Base-by-base conservation (phyloP, 805 yeast species). In the Candida nanaspora region DNA sequence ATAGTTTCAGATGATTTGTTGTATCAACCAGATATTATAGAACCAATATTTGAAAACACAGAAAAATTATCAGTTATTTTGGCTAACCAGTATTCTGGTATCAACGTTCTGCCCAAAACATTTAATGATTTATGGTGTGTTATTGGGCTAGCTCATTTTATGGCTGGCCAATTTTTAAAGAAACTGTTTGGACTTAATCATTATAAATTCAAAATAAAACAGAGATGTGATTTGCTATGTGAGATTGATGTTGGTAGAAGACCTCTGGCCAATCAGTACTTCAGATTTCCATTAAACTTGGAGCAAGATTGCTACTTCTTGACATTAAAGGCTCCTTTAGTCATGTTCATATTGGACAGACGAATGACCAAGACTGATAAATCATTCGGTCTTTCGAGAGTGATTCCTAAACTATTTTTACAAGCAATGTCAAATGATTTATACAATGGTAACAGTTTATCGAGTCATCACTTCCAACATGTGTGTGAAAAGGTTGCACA, bases 401-500 rank as follows among this genome's bases (percentile, higher is more conserved):
- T 87, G 0, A 73, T 93, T 21, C 96, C 98, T 0, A 93, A 91
- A 51, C 68, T 93, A 21, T 86, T 91, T 47, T 63, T 93, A 28
- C 97, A 93, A 58, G 95, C 95, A 0, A 87, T 93, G 95, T 86
- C 95, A 7, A 95, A 95, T 15, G 98, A 93, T 52, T 65, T 93
- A 38, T 76, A 76, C 14, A 83, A 82, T 52, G 86, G 93, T 11
- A 74, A 79, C 33, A 72, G 80, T 14, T 59, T 91, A 21, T 81
- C 94, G 6, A 80, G 96, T 0, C 67, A 72, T 10, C 97, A 93
- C 62, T 89, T 93, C 55, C 94, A 85, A 51, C 82, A 85, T 49
- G 82, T 88, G n/a, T 89, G 97, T 61, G 99, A 93, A 56, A 84
- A 88, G 50, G 97, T 93, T 8, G 86, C 91, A 42, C 87, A 91